Evolutionary conservation across 257 asterid genomes (phyloP).

Genomic region (Salvia rosmarinus): DNA sequence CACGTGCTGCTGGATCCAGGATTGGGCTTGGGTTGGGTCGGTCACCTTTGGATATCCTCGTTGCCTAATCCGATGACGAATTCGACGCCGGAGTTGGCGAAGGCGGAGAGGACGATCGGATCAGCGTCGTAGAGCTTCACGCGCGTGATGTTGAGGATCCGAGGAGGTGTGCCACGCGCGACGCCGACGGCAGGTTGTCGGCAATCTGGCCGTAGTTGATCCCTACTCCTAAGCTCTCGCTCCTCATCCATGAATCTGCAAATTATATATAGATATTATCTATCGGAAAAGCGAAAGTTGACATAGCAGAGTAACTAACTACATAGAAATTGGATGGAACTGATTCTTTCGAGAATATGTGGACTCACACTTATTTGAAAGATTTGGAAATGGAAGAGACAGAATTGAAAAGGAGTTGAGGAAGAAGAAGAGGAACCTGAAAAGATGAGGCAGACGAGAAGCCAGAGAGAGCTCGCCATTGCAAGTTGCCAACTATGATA

Average conservation of each 20-base stretch:
- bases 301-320: too few relatives aligned
- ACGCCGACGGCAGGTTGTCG: slow-evolving; percentile 73
- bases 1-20: slow-evolving; percentile 73
- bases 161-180: slow-evolving; percentile 68
- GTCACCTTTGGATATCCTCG: slow-evolving; percentile 58
- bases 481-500: slow-evolving; percentile 49
- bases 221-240: slow-evolving; percentile 57
- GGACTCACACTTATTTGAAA: too few relatives aligned
- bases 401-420: too few relatives aligned
- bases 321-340: too few relatives aligned
- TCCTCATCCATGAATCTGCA: slow-evolving; percentile 43
- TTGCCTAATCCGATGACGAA: slow-evolving; percentile 75
- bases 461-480: slow-evolving; percentile 66
- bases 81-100: slow-evolving; percentile 67
- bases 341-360: too few relatives aligned
- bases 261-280: background rate
- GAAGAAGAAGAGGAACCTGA: slow-evolving; percentile 57
- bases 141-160: slow-evolving; percentile 59
- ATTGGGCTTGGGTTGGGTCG: slow-evolving; percentile 70
- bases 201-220: slow-evolving; percentile 94
- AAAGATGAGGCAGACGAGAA: slow-evolving; percentile 48
- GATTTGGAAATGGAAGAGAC: too few relatives aligned
- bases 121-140: slow-evolving; percentile 88
- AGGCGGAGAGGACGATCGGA: slow-evolving; percentile 67
- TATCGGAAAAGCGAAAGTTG: background rate